phyloP scores from a whole-genome alignment of 129 eudicot species.

The Deinandra increscens region DNA sequence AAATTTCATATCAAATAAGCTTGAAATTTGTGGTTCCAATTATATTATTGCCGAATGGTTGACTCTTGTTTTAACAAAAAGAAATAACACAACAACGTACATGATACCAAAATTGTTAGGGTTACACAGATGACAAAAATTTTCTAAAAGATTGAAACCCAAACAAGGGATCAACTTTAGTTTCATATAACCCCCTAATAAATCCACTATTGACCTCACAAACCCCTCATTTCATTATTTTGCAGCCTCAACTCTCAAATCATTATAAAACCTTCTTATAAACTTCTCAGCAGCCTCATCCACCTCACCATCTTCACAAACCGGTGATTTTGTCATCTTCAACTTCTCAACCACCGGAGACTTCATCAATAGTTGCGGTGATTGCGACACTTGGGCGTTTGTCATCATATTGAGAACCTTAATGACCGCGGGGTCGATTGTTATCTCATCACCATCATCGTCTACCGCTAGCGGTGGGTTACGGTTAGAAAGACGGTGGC shows the following conservation, averaged over 20 bases:
- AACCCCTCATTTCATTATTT: constrained; percentile 7
- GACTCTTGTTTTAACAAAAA: too few species aligned
- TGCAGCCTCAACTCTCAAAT: constrained; percentile 23
- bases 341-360: constrained; percentile 19
- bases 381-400: too few species aligned
- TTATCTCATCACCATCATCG: constrained; percentile 17
- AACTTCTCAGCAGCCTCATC: constrained; percentile 59
- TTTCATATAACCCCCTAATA: constrained; percentile 9
- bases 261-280: constrained; percentile 45
- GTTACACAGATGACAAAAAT: constrained; percentile 21
- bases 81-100: too few species aligned
- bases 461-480: constrained; percentile 1
- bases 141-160: neutral
- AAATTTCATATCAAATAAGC: too few species aligned
- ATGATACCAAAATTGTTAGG: constrained; percentile 20
- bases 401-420: constrained; percentile 27
- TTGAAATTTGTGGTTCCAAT: too few species aligned
- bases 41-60: too few species aligned
- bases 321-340: too few species aligned
- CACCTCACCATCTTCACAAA: constrained; percentile 24
- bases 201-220: neutral
- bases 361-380: neutral
- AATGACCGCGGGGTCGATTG: constrained; percentile 13
- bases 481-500: neutral
- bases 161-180: constrained; percentile 2